phyloP scores from a whole-genome alignment of 805 yeast species.

The Starmerella gropengiesseri region DNA sequence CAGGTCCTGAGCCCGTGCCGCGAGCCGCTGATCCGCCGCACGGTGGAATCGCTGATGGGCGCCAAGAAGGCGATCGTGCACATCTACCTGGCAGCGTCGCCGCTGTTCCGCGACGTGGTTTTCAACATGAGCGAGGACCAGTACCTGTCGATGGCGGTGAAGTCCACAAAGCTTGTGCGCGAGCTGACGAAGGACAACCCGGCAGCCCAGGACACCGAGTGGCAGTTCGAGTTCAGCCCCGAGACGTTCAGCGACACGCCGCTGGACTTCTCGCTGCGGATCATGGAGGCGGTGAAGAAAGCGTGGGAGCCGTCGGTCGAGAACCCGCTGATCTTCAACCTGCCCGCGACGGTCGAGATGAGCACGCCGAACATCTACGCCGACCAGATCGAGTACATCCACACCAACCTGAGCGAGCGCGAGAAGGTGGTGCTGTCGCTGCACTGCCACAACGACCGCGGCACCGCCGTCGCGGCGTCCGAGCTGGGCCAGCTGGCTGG shows the following conservation, averaged over 20 bases:
- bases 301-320: constrained; percentile 64
- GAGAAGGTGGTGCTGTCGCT: constrained; percentile 63
- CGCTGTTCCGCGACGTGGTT: constrained; percentile 60
- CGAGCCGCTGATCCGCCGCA: constrained; percentile 57
- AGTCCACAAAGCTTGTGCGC: constrained; percentile 51
- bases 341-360: constrained; percentile 81
- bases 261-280: constrained; percentile 48
- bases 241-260: constrained; percentile 68
- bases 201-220: constrained; percentile 38
- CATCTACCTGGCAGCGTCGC: constrained; percentile 66
- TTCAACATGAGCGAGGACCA: constrained; percentile 51
- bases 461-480: constrained; percentile 83
- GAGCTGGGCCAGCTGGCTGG: constrained; percentile 76
- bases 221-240: constrained; percentile 73
- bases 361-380: constrained; percentile 73
- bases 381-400: constrained; percentile 70
- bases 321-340: constrained; percentile 62
- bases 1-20: constrained; percentile 72
- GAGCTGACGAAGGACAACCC: constrained; percentile 51
- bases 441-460: constrained; percentile 78
- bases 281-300: constrained; percentile 63
- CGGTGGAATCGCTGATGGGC: constrained; percentile 61
- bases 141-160: constrained; percentile 49
- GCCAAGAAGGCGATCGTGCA: constrained; percentile 70
- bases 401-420: constrained; percentile 50